Evolutionary conservation across 2,329 filamentous ascomycete genomes (phyloP).

Genomic region (Elsinoe batatas): DNA sequence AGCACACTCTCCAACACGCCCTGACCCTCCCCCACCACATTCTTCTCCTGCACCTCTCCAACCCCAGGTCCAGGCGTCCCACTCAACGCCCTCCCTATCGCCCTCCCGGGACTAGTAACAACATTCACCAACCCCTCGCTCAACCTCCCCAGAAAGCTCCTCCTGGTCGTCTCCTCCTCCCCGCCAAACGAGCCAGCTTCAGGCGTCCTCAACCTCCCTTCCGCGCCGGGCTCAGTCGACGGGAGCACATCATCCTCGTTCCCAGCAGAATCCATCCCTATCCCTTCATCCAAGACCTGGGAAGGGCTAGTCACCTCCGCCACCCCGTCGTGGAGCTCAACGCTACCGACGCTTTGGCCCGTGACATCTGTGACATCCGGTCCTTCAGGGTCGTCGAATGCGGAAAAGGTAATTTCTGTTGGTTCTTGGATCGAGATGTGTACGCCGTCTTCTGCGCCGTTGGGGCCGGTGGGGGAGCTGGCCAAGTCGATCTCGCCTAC

Average conservation of each 20-base stretch:
- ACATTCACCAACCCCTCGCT: constrained; percentile 7
- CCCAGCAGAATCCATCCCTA: not conserved
- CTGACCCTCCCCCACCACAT: not conserved
- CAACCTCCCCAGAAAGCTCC: constrained; percentile 5
- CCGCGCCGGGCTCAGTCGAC: not conserved
- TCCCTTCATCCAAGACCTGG: not conserved
- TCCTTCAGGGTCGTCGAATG: not conserved
- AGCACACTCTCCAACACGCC: not conserved
- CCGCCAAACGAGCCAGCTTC: not conserved
- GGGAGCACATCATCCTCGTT: not conserved
- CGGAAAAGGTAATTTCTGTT: not conserved
- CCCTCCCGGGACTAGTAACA: constrained; percentile 8
- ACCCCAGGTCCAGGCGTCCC: constrained; percentile 5
- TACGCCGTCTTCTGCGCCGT: not conserved
- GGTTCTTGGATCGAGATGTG: constrained; percentile 6
- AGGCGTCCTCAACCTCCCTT: not conserved
- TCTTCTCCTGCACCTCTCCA: not conserved
- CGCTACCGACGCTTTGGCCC: not conserved
- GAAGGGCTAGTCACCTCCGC: not conserved
- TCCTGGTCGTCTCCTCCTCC: not conserved
- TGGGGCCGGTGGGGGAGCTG: not conserved
- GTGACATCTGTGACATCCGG: constrained; percentile 1
- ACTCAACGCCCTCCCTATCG: constrained; percentile 6
- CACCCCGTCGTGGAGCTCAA: not conserved
- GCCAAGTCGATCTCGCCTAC: not conserved